Base-by-base conservation (phyloP, 495 filamentous ascomycete genomes). In the Pyrenula massariospora region DNA sequence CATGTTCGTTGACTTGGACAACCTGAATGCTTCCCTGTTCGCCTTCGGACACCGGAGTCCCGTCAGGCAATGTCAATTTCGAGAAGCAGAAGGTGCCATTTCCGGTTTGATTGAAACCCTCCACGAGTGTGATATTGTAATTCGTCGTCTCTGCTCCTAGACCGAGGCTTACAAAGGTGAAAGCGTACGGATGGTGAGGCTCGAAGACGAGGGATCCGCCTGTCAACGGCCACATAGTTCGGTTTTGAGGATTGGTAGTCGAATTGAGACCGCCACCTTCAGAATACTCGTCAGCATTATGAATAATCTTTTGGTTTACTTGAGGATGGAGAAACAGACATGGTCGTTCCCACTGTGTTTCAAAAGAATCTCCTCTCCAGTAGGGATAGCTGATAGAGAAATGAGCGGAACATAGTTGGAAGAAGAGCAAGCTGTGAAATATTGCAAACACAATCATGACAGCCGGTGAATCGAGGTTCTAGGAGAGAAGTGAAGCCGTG, bases 91-190 rank as follows among this genome's bases (percentile, higher is more conserved):
- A 75, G 8, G 70, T 78, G 36, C 84, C 84, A 15, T 74, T 78
- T 51, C 81, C 82, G 1, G 83, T 84, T 57, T 73, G 73, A 68
- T 86, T 87, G 61, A 78, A 69, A 56, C 77, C 63, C 10, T 65
- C 59, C 19, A 77, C 75, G 22, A 85, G 73, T 22, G 75, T 72
- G 64, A 82, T 76, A 66, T 85, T 85, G 70, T 85, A 83, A 63
- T 70, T 70, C 55, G 79, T 73, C 23, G 74, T 74, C 60, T 74
- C 71, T 42, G 15, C 54, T n/a, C 83, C 81, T 31, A 86, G 58
- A n/a, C 79, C 84, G 21, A 85, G 68, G 68, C 85, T 85, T 61
- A 86, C 64, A 65, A 76, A 84, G 31, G 82, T 66, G 58, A 83
- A 80, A 12, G 80, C 76, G 70, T 73, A 80, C 10, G 65, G 61